Conservation (phyloP, 768 basidiomycete species). For the Pleurotus tuber-regium region DNA sequence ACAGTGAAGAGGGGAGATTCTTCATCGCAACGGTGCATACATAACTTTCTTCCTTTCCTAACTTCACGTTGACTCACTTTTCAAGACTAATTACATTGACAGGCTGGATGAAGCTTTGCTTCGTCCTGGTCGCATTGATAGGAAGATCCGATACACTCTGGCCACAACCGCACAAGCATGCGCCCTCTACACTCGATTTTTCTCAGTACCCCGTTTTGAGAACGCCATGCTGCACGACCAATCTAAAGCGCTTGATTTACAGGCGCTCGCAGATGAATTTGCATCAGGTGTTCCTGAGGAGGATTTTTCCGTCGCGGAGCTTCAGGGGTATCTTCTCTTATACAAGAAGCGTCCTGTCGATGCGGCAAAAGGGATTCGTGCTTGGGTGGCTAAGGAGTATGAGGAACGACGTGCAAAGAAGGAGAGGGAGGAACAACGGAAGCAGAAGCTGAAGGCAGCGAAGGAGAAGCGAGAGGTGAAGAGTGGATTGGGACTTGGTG, state of each 20-base stretch:
- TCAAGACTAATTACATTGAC: no score
- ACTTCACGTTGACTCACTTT: slow-evolving; percentile 40
- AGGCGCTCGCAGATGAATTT: slow-evolving; percentile 24
- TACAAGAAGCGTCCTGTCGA: slow-evolving; percentile 19
- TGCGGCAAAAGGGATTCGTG: slow-evolving; percentile 18
- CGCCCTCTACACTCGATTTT: slow-evolving; percentile 50
- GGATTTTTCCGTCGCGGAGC: slow-evolving; percentile 39
- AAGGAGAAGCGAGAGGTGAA: slow-evolving; percentile 17
- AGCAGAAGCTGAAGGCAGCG: slow-evolving; percentile 20
- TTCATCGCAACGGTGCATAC: slow-evolving; percentile 77
- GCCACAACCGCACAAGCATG: slow-evolving; percentile 44
- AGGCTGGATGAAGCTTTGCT: slow-evolving; percentile 52
- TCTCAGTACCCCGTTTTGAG: slow-evolving; percentile 15
- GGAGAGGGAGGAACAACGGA: slow-evolving; percentile 21
- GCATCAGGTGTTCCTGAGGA: slow-evolving; percentile 28
- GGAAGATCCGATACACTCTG: slow-evolving; percentile 48
- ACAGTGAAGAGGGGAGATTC: slow-evolving; percentile 59
- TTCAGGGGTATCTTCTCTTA: slow-evolving; percentile 41
- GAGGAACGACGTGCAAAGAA: slow-evolving; percentile 13
- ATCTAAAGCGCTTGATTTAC: neutral
- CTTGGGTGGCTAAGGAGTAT: slow-evolving; percentile 30
- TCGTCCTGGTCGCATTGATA: slow-evolving; percentile 57
- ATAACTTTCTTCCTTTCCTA: slow-evolving; percentile 97
- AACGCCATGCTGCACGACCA: neutral
- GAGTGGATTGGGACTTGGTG: neutral